Evolutionary conservation across 2,329 filamentous ascomycete species (phyloP), one percentile per base, ranked within the genome.

Genomic region (Colletotrichum navitas): DNA sequence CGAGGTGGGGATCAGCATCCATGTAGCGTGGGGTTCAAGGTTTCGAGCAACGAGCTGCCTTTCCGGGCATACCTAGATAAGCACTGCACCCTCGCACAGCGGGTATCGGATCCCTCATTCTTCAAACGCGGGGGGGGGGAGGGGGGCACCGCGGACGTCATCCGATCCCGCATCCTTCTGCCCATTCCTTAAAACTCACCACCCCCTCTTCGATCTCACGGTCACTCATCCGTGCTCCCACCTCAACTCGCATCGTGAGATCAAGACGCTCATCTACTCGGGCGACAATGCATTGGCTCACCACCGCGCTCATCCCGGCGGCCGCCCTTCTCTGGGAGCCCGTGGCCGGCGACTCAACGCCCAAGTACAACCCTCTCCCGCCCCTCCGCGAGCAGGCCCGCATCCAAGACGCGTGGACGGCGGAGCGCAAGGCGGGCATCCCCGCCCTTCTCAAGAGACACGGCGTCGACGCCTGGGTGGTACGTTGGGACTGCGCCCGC

Each of bases 401-500:
- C 5, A 78, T 86, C 18, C 78, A 85, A 58, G 79, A 86, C 73
- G 77, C 74, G 4, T 87, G 85, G 85, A 84, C 81, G 0, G 77
- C 79, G 36, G 81, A 85, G 74, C 81, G 85, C 58, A 80, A 79
- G 29, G 77, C 77, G 2, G 76, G 81, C 6, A 82, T 87, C 41
- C 84, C 85, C 5, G 77, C 75, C 0, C 77, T 86, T 21, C 77
- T 87, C 24, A 77, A 79, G 29, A 85, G 85, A 72, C 82, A 85
- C 66, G 81, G 79, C 62, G 80, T 86, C 41, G 85, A 85, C 73
- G 85, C 84, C 24, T 87, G 85, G 85, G 80, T 87, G 63, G 83
- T 85, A 29, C 2, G 79, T 18, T n/a, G 21, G 41, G 2, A 21
- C 24, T 14, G 24, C 58, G 55, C 39, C 39, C 41, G 34, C 10